Percentiles rank a stretch among this genome's conserved stretches.
phyloP scores from a whole-genome alignment of 106 monocot species.

The Platanthera guangdongensis region DNA sequence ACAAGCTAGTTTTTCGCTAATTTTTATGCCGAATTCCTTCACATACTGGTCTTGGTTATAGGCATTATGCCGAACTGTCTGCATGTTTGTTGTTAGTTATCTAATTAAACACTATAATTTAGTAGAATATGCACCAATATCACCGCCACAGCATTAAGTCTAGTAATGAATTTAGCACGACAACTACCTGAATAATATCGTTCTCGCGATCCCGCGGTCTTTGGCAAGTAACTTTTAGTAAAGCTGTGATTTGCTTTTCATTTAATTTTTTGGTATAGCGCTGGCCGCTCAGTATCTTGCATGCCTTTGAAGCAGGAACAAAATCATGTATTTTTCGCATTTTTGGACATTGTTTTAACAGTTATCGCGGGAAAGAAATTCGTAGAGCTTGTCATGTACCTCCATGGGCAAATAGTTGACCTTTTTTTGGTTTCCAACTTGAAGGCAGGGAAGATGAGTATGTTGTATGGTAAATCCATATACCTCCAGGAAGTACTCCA shows the following conservation, averaged over 20 bases:
- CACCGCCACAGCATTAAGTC: background rate
- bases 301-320: slow-evolving; percentile 39
- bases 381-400: slow-evolving; percentile 16
- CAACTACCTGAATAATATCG: slow-evolving; percentile 68
- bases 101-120: background rate
- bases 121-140: background rate
- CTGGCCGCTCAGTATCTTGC: slow-evolving; percentile 94
- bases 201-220: slow-evolving; percentile 62
- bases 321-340: background rate
- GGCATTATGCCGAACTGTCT: slow-evolving; percentile 91
- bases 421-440: slow-evolving; percentile 83
- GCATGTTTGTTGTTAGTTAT: slow-evolving; percentile 14
- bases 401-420: slow-evolving; percentile 99
- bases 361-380: background rate
- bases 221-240: slow-evolving; percentile 88
- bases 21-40: slow-evolving; percentile 86
- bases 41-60: slow-evolving; percentile 82
- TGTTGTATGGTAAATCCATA: slow-evolving; percentile 81
- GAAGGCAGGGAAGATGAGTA: slow-evolving; percentile 68
- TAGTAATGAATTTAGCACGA: background rate
- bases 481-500: slow-evolving; percentile 74
- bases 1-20: slow-evolving; percentile 72
- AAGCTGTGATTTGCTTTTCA: slow-evolving; percentile 87
- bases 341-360: background rate
- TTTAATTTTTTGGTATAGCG: slow-evolving; percentile 96